These are phyloP conservation scores for Tuber indicum DNA, from an alignment of 495 filamentous ascomycete species.

Conservation along the genomic window DNA sequence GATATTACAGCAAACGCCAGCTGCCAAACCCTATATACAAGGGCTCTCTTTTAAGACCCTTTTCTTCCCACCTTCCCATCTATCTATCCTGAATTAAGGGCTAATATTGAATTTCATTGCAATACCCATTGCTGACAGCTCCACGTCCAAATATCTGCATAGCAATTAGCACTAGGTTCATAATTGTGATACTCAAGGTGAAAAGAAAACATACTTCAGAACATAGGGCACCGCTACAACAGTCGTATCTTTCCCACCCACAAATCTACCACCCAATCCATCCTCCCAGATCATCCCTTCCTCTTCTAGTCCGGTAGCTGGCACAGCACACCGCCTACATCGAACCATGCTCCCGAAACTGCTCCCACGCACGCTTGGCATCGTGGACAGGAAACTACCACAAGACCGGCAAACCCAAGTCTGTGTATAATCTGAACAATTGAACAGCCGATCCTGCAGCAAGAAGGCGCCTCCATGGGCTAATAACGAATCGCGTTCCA, in stretches of 20 bases:
- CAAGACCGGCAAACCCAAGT: constrained; percentile 83
- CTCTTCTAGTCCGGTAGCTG: constrained; percentile 52
- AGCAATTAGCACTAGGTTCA: constrained; percentile 1
- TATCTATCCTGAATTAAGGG: constrained; percentile 42
- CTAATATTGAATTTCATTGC: constrained; percentile 80
- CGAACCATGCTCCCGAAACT: constrained; percentile 60
- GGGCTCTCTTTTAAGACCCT: neutral
- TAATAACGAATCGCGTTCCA: constrained; percentile 92
- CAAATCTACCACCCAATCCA: constrained; percentile 68
- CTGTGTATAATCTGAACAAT: constrained; percentile 85
- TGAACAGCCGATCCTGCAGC: constrained; percentile 88
- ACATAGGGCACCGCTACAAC: constrained; percentile 88
- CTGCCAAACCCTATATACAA: neutral
- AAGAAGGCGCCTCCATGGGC: constrained; percentile 93
- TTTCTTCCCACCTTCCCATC: neutral
- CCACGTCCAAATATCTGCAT: constrained; percentile 67
- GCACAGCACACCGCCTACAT: constrained; percentile 74
- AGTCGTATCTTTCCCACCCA: constrained; percentile 84
- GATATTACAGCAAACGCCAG: neutral
- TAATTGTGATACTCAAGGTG: neutral
- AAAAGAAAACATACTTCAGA: constrained; percentile 52
- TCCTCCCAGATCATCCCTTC: constrained; percentile 84
- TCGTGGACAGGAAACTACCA: constrained; percentile 78
- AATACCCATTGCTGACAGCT: constrained; percentile 88
- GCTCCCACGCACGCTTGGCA: constrained; percentile 61